phyloP scores from a whole-genome alignment of 2,329 filamentous ascomycete genomes.

The Penicillium sp. region DNA sequence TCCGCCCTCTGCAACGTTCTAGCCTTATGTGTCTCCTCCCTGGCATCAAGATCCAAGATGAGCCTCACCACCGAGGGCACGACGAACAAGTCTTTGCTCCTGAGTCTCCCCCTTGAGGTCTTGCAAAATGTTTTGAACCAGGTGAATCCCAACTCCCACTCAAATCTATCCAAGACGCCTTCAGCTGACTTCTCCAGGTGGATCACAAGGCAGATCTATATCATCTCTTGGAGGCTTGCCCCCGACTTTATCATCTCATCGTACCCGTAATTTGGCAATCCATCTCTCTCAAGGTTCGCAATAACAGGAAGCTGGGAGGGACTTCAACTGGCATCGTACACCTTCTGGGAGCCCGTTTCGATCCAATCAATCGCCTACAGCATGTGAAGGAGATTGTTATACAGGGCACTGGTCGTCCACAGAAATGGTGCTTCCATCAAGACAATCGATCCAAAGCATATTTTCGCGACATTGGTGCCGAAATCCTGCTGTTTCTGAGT shows the following conservation, averaged over 20 bases:
- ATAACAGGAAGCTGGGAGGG: neutral
- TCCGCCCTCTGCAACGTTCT: no score
- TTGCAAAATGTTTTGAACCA: neutral
- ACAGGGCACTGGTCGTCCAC: neutral
- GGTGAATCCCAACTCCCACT: neutral
- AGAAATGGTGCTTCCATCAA: neutral
- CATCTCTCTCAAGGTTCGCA: neutral
- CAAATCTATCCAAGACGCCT: neutral
- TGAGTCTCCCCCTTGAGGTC: conserved; percentile 5
- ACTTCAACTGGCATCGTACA: neutral
- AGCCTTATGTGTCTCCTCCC: neutral
- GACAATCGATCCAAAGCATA: neutral
- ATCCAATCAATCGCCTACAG: neutral
- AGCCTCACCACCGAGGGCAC: neutral
- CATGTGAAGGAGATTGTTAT: conserved; percentile 1
- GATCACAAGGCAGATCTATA: conserved; percentile 2
- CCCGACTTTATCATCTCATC: conserved; percentile 1
- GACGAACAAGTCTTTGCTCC: neutral
- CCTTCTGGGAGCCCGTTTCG: neutral
- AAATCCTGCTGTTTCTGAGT: neutral
- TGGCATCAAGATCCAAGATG: neutral
- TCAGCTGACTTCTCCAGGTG: neutral
- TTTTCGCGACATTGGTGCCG: neutral
- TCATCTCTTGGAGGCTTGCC: neutral
- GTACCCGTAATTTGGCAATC: neutral